Evolutionary conservation across 495 filamentous ascomycete genomes (phyloP).

Genomic region (Usnea hakonensis): DNA sequence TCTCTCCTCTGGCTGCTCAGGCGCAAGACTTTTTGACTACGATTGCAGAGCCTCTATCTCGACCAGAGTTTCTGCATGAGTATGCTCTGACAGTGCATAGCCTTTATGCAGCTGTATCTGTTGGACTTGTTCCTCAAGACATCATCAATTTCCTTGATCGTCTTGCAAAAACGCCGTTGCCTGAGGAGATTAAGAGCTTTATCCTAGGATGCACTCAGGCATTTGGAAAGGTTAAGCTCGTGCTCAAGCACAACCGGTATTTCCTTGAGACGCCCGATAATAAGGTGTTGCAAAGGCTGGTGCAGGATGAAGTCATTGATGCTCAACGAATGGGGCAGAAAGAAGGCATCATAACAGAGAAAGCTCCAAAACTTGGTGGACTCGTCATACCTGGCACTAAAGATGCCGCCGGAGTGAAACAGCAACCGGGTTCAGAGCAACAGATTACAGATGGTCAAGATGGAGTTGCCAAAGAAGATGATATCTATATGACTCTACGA

Average conservation of each 20-base stretch:
- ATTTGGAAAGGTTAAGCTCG: slow-evolving; percentile 92
- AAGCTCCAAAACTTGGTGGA: slow-evolving; percentile 79
- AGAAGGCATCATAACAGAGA: slow-evolving; percentile 66
- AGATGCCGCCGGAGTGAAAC: slow-evolving; percentile 77
- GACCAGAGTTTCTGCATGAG: slow-evolving; percentile 84
- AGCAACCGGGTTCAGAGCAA: slow-evolving; percentile 42
- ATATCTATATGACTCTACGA: slow-evolving; percentile 53
- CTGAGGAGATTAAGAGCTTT: slow-evolving; percentile 66
- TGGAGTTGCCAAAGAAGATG: slow-evolving; percentile 39
- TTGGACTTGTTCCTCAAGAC: slow-evolving; percentile 77
- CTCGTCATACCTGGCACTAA: slow-evolving; percentile 93
- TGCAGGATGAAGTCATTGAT: slow-evolving; percentile 65
- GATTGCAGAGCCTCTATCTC: slow-evolving; percentile 85
- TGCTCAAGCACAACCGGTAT: slow-evolving; percentile 87
- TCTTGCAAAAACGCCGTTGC: slow-evolving; percentile 78
- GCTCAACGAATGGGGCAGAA: slow-evolving; percentile 53
- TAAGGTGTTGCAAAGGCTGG: slow-evolving; percentile 70
- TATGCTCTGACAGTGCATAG: slow-evolving; percentile 87
- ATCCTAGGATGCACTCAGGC: slow-evolving; percentile 78
- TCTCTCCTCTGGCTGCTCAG: slow-evolving; percentile 73
- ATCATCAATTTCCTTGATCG: slow-evolving; percentile 83
- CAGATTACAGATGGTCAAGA: slow-evolving; percentile 29
- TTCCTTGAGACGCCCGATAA: slow-evolving; percentile 89
- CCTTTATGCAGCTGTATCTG: slow-evolving; percentile 89
- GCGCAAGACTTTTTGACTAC: slow-evolving; percentile 94